phyloP scores from a whole-genome alignment of 192 early-diverging fungal species.

The Linnemannia schmuckeri region DNA sequence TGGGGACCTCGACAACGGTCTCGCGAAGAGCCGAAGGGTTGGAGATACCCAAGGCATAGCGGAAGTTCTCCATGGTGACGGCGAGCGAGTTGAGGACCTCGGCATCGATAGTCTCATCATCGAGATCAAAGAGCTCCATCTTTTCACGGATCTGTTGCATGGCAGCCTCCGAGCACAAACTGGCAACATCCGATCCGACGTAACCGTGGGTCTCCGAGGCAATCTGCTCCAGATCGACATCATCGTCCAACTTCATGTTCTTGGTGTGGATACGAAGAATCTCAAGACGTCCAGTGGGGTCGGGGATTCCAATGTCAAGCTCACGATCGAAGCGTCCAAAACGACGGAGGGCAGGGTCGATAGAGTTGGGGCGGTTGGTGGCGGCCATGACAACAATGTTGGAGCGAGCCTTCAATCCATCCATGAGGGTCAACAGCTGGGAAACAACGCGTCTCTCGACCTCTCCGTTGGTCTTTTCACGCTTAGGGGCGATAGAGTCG shows the following conservation, averaged over 20 bases:
- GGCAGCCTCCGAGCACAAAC: constrained; percentile 98
- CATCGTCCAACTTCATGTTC: constrained; percentile 98
- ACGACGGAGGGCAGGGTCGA: constrained; percentile 98
- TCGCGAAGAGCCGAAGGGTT: constrained; percentile 99
- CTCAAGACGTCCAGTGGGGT: constrained; percentile 98
- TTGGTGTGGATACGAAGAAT: constrained; percentile 99
- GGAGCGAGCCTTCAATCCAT: constrained; percentile 96
- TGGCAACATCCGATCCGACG: constrained; percentile 97
- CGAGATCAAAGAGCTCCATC: constrained; percentile 98
- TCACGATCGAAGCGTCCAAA: constrained; percentile 99
- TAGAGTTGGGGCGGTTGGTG: constrained; percentile 98
- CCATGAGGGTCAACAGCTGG: constrained; percentile 98
- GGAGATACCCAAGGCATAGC: constrained; percentile 91
- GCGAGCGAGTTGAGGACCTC: constrained; percentile 95
- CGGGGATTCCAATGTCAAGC: constrained; percentile 99
- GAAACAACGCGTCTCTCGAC: constrained; percentile 99
- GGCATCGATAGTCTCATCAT: constrained; percentile 98
- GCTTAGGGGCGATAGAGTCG: constrained; percentile 99
- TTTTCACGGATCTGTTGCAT: constrained; percentile 99
- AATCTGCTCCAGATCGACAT: constrained; percentile 97
- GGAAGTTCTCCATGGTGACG: constrained; percentile 98
- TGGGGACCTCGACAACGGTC: constrained; percentile 98
- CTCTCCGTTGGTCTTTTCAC: constrained; percentile 99
- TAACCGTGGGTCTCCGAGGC: constrained; percentile 98
- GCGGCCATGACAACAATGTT: constrained; percentile 99